Evolutionary conservation across 257 asterid species (phyloP).

Genomic region (Solanum pennellii): DNA sequence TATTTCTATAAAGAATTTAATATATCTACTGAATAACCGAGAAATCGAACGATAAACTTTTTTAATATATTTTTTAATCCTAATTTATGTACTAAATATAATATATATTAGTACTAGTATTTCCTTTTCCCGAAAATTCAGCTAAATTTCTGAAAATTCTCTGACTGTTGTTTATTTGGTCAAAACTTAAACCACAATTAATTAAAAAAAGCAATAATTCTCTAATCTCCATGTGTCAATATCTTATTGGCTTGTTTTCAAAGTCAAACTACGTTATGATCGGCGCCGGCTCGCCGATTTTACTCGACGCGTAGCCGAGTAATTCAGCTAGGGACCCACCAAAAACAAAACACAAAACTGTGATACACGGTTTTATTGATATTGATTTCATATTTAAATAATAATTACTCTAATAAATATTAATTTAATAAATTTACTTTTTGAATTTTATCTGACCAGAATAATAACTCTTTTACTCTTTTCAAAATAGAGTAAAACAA

Average conservation of each 20-base stretch:
- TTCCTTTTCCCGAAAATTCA: background rate
- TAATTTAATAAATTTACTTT: no score
- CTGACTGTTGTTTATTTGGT: background rate
- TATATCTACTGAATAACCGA: no score
- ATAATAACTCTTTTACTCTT: background rate
- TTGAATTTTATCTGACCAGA: background rate
- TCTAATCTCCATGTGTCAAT: background rate
- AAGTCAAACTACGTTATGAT: background rate
- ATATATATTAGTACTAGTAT: background rate
- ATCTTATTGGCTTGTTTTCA: background rate
- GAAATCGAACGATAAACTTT: no score
- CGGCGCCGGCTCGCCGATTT: background rate
- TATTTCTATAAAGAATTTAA: no score
- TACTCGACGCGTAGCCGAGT: conserved; percentile 1
- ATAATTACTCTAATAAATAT: background rate
- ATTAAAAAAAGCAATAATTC: background rate
- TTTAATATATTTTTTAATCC: background rate
- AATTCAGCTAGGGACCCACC: background rate
- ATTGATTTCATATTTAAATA: no score
- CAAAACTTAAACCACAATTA: background rate
- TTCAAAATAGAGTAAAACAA: background rate
- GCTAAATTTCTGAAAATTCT: background rate
- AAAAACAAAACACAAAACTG: background rate
- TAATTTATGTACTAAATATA: background rate
- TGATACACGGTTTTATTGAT: background rate